Evolutionary conservation across 2,329 filamentous ascomycete genomes (phyloP), one percentile per base, ranked within the genome.

Genomic region (Colletotrichum musicola): DNA sequence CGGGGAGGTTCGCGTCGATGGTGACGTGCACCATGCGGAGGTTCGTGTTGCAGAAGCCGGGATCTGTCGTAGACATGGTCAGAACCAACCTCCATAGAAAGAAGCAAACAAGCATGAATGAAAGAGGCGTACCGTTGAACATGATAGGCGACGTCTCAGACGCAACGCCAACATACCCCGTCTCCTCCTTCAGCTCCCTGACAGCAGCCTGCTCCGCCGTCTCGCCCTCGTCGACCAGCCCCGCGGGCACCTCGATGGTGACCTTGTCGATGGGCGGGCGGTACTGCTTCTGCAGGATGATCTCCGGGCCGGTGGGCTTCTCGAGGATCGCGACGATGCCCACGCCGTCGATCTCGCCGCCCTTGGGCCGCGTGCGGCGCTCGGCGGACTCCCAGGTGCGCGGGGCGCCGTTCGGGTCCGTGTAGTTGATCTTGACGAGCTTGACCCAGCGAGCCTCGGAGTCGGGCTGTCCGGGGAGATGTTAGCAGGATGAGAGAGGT

Each of bases 331-430:
- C 92, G 16, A 93, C 84, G 65, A 94, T 92, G 68, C 91, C 91
- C 14, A 94, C 91, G 60, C 90, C 91, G 74, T 94, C 92, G 61
- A 93, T 89, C 40, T 88, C 86, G 65, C 84, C 84, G 71, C 79
- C 83, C 63, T 83, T 81, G 13, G 91, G 90, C 4, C 91, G 87
- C 0, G 91, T 93, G 35, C 85, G 85, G n/a, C 92, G 88, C 78
- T 93, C 89, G 16, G 90, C 90, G 1, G 89, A 91, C 75, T 94
- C 92, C 92, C 92, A 94, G 35, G 86, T 88, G 60, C 91, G 85
- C 1, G 81, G 77, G 16, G 81, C 80, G 72, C 88, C 89, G 40
- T 85, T 83, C 20, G 89, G 86, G 74, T 93, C 92, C 63, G 82
- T 81, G 77, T 93, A 94, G 40, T 84, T 86, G 71, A 89, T 86